A percentile compares a stretch with the other conserved stretches of the same genome.
Conservation (phyloP, 2,329 filamentous ascomycete genomes). For the Mycosphaerelloides madeirae region DNA sequence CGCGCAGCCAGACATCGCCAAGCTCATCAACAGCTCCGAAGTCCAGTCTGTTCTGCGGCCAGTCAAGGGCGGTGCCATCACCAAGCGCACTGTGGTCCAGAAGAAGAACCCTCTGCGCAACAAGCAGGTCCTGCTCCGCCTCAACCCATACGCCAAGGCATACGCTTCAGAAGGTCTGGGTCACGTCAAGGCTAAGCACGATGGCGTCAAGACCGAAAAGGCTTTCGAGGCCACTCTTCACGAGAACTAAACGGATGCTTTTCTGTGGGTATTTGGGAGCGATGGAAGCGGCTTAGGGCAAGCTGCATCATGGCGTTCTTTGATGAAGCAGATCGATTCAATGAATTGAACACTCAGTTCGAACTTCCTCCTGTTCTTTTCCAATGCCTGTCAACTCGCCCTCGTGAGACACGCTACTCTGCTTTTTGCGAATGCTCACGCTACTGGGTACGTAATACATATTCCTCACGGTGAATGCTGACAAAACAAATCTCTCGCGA, state of each 20-base stretch:
- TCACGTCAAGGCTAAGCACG: conserved; percentile 60
- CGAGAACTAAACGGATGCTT: conserved; percentile 42
- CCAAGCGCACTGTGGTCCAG: conserved; percentile 87
- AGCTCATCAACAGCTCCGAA: conserved; percentile 99
- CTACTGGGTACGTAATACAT: too few relatives aligned
- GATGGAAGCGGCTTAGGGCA: conserved; percentile 15
- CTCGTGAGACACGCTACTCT: too few relatives aligned
- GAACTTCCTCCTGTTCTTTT: too few relatives aligned
- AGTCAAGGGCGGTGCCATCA: conserved; percentile 81
- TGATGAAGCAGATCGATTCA: too few relatives aligned
- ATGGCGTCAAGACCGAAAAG: conserved; percentile 54
- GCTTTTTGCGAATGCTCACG: too few relatives aligned
- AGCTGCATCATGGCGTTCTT: conserved; percentile 20
- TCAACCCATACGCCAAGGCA: conserved; percentile 94
- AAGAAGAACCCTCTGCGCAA: conserved; percentile 99
- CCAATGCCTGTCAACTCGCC: too few relatives aligned
- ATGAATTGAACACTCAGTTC: too few relatives aligned
- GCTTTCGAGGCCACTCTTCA: conserved; percentile 47
- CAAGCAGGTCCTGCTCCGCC: conserved; percentile 96
- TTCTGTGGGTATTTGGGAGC: conserved; percentile 18
- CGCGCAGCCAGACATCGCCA: conserved; percentile 88
- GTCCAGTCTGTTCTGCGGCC: conserved; percentile 92
- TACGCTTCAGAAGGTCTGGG: conserved; percentile 85
- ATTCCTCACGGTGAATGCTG: too few relatives aligned
- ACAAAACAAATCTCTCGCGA: too few relatives aligned